Percentiles rank a stretch among this genome's conserved stretches.
Evolutionary conservation across 495 filamentous ascomycete genomes (phyloP).

Genomic region (Neurospora terricola): DNA sequence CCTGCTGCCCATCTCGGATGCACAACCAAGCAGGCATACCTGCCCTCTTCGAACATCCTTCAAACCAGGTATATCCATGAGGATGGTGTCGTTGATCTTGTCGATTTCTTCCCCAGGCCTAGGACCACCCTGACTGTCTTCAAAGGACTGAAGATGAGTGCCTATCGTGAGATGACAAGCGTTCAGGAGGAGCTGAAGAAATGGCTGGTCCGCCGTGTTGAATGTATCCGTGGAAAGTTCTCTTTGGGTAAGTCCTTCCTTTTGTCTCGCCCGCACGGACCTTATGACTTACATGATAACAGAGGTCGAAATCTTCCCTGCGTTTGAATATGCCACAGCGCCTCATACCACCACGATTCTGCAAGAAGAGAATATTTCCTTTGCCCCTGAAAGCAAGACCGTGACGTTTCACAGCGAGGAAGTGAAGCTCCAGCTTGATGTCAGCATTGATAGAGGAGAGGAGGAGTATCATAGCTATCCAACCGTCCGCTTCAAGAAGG

Average conservation of each 20-base stretch:
- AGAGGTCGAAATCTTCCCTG: slow-evolving; percentile 59
- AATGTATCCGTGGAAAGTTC: slow-evolving; percentile 55
- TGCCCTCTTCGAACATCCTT: slow-evolving; percentile 60
- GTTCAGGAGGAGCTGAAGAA: slow-evolving; percentile 47
- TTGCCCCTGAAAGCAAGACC: slow-evolving; percentile 41
- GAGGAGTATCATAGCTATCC: slow-evolving; percentile 30
- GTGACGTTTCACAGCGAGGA: slow-evolving; percentile 49
- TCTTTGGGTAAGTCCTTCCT: slow-evolving; percentile 31
- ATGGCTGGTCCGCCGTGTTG: slow-evolving; percentile 55
- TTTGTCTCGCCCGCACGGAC: neutral
- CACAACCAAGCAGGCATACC: slow-evolving; percentile 60
- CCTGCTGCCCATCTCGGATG: slow-evolving; percentile 33
- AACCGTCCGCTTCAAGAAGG: slow-evolving; percentile 39
- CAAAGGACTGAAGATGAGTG: slow-evolving; percentile 33
- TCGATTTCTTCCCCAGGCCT: slow-evolving; percentile 63
- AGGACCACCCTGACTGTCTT: slow-evolving; percentile 33
- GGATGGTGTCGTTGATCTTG: slow-evolving; percentile 56
- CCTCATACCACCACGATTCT: slow-evolving; percentile 43
- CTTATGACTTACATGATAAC: neutral
- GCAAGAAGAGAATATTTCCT: slow-evolving; percentile 23
- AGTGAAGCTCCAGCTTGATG: slow-evolving; percentile 52
- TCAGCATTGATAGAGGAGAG: slow-evolving; percentile 50
- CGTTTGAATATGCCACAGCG: slow-evolving; percentile 57
- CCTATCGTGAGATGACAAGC: slow-evolving; percentile 40
- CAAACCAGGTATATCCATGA: slow-evolving; percentile 64